These are phyloP conservation scores for Didymella sp. DNA, from an alignment of 2,329 filamentous ascomycete species.

Conservation along the genomic window DNA sequence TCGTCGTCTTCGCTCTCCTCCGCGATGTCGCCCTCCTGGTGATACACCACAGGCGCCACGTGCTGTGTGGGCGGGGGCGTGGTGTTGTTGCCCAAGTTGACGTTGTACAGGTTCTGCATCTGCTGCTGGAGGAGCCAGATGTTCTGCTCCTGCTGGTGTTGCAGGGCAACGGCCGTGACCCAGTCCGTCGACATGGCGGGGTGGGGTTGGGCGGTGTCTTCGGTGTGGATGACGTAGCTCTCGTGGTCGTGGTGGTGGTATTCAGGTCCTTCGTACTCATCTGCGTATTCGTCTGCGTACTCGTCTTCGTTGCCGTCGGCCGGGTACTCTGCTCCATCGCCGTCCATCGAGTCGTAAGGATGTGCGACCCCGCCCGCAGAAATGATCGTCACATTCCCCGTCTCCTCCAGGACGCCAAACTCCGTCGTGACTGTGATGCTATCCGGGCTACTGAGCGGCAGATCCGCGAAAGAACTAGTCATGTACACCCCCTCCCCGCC, in stretches of 20 bases:
- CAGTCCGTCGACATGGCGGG: not conserved
- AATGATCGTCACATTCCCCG: slow-evolving; percentile 40
- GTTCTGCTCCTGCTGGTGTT: slow-evolving; percentile 13
- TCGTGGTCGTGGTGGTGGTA: not conserved
- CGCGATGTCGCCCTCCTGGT: not conserved
- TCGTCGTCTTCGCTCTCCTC: slow-evolving; percentile 20
- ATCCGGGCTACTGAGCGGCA: slow-evolving; percentile 40
- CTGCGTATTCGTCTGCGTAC: not conserved
- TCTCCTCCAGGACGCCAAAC: slow-evolving; percentile 45
- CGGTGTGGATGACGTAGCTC: slow-evolving; percentile 12
- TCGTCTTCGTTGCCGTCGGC: slow-evolving; percentile 19
- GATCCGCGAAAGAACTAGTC: slow-evolving; percentile 7
- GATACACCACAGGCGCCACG: not conserved
- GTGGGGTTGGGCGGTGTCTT: slow-evolving; percentile 1
- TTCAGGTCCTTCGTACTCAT: not conserved
- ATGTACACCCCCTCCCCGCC: slow-evolving; percentile 12
- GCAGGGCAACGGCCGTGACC: slow-evolving; percentile 12
- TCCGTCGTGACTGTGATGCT: slow-evolving; percentile 46
- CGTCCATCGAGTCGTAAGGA: slow-evolving; percentile 9
- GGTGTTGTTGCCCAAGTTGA: not conserved
- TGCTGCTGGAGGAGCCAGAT: slow-evolving; percentile 10
- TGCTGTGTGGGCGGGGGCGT: not conserved
- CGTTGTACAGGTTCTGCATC: slow-evolving; percentile 10
- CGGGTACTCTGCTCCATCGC: no score
- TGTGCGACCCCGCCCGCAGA: slow-evolving; percentile 29